Percentiles rank a stretch among this genome's conserved stretches.
Evolutionary conservation across 1,284 basidiomycete species (phyloP).

Genomic region (Ceratobasidium sp.): DNA sequence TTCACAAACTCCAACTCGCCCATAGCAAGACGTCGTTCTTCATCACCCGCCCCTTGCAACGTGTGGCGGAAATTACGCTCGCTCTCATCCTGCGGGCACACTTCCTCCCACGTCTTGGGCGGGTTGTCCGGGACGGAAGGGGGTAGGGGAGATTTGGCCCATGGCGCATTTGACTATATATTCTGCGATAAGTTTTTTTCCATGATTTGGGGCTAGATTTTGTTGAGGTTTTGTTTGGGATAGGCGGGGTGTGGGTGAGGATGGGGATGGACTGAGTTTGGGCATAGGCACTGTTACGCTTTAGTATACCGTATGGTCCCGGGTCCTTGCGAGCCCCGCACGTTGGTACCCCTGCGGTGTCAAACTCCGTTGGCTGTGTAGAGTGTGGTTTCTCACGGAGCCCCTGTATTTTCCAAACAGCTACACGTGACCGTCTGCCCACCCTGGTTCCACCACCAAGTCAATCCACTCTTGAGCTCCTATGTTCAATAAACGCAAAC

Average conservation of each 20-base stretch:
- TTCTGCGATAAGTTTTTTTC: slow-evolving; percentile 55
- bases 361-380: too few relatives aligned
- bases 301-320: too few relatives aligned
- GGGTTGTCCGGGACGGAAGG: slow-evolving; percentile 53
- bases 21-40: slow-evolving; percentile 62
- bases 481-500: too few relatives aligned
- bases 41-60: slow-evolving; percentile 60
- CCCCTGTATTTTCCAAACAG: too few relatives aligned
- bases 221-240: not conserved
- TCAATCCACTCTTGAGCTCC: too few relatives aligned
- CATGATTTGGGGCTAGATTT: not conserved
- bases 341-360: too few relatives aligned
- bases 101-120: slow-evolving; percentile 57
- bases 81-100: slow-evolving; percentile 57
- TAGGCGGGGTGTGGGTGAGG: slow-evolving; percentile 53
- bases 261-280: slow-evolving; percentile 44
- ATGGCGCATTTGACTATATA: slow-evolving; percentile 60
- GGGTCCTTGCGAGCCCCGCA: too few relatives aligned
- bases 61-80: slow-evolving; percentile 60
- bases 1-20: slow-evolving; percentile 50
- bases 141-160: slow-evolving; percentile 57
- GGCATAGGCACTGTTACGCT: not conserved
- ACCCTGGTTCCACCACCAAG: too few relatives aligned
- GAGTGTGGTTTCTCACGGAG: too few relatives aligned
- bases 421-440: too few relatives aligned